Percentiles rank a stretch among this genome's conserved stretches.
These are phyloP conservation scores for Podila verticillata DNA, from an alignment of 192 early-diverging fungal species.

Conservation along the genomic window DNA sequence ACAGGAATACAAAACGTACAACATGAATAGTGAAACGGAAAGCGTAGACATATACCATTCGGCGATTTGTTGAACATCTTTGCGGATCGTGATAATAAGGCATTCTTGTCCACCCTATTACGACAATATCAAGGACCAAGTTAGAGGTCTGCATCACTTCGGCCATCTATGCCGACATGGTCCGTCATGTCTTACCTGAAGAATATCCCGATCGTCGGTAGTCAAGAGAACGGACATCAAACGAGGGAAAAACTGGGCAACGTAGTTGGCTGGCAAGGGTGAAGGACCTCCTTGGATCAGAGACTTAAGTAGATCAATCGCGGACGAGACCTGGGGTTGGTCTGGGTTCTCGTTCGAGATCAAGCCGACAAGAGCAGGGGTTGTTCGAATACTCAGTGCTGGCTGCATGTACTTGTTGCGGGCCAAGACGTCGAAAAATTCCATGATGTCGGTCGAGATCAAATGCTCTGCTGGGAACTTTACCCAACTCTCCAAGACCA, in stretches of 20 bases:
- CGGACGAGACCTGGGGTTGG: conserved; percentile 49
- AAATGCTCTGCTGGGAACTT: conserved; percentile 77
- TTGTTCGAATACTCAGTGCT: conserved; percentile 71
- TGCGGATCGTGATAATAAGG: conserved; percentile 78
- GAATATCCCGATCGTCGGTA: conserved; percentile 74
- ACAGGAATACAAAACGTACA: too few species aligned
- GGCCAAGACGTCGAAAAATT: conserved; percentile 80
- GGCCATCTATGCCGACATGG: background rate
- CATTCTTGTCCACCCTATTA: conserved; percentile 80
- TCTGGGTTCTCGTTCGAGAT: conserved; percentile 14
- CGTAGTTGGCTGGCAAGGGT: conserved; percentile 74
- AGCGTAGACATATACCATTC: conserved; percentile 64
- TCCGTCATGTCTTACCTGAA: conserved; percentile 66
- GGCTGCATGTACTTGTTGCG: conserved; percentile 67
- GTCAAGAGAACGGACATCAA: conserved; percentile 77
- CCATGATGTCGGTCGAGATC: conserved; percentile 73
- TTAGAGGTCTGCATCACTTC: background rate
- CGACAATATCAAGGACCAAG: background rate
- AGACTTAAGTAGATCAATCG: conserved; percentile 75
- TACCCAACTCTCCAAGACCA: conserved; percentile 81
- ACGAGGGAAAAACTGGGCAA: conserved; percentile 78
- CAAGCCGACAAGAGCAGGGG: conserved; percentile 67
- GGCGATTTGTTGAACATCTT: conserved; percentile 76
- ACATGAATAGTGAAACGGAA: too few species aligned
- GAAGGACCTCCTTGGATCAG: conserved; percentile 76